Evolutionary conservation across 495 filamentous ascomycete species (phyloP).

Genomic region (Durotheca rogersii): DNA sequence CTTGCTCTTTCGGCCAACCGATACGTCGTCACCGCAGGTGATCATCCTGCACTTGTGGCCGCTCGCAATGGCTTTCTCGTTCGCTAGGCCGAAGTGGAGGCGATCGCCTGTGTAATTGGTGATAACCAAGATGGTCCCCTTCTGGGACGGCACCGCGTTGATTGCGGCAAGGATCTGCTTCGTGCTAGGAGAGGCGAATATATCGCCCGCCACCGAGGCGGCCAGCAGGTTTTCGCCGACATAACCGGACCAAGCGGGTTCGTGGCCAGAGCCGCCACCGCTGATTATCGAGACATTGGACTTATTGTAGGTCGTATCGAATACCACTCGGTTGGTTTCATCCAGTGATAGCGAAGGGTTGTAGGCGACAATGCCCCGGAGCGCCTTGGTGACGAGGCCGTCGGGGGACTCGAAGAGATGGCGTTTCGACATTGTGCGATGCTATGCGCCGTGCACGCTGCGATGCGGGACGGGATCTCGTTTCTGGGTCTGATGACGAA

Average conservation of each 20-base stretch:
- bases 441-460: conserved; percentile 1
- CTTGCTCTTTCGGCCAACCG: conserved; percentile 57
- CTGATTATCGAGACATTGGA: conserved; percentile 59
- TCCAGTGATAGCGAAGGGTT: conserved; percentile 60
- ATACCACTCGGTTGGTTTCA: conserved; percentile 58
- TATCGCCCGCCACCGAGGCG: conserved; percentile 60
- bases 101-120: conserved; percentile 69
- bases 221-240: conserved; percentile 62
- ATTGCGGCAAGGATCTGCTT: conserved; percentile 63
- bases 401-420: conserved; percentile 49
- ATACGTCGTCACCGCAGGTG: conserved; percentile 62
- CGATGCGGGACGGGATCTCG: background rate
- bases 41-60: conserved; percentile 57
- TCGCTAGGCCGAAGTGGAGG: conserved; percentile 63
- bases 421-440: conserved; percentile 44
- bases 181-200: conserved; percentile 62
- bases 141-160: conserved; percentile 55
- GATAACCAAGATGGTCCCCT: conserved; percentile 61
- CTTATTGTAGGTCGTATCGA: conserved; percentile 50
- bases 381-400: conserved; percentile 56
- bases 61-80: conserved; percentile 59
- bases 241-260: conserved; percentile 65
- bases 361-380: conserved; percentile 56
- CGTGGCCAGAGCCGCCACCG: conserved; percentile 62
- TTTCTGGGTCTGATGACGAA: too few relatives aligned